Base-by-base conservation (phyloP, 495 filamentous ascomycete genomes). In the Hypoxylon rickii region DNA sequence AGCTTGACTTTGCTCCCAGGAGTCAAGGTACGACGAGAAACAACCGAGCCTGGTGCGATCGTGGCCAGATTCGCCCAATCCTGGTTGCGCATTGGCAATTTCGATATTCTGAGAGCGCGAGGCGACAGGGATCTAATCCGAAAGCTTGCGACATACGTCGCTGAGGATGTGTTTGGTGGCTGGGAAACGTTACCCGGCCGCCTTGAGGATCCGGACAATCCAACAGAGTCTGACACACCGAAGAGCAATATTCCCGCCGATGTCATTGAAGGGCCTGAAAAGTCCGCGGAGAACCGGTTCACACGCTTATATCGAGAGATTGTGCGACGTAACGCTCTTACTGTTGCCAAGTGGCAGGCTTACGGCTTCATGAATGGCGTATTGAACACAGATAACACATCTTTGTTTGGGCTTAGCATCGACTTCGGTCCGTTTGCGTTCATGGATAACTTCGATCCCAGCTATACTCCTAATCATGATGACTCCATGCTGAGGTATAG, bases 321-420 rank as follows among this genome's bases (percentile, higher is more conserved):
- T 42, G 84, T 84, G 12, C 86, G 89, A 1, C 82, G 89, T 38
- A 98, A 97, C 64, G 94, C 94, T 0, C 79, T 83, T 33, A 96
- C 89, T 0, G 92, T 97, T 1, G 94, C 94, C 8, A 83, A 85
- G 48, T 98, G 94, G 94, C 94, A 98, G 72, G 89, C 89, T 16
- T 97, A 96, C 72, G 94, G 89, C 10, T 98, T 98, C 73, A 97
- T 93, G 81, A 98, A 98, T 65, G 94, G 94, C 13, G 94, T 98
- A 16, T 76, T 98, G 24, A 93, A 64, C 64, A 97, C 94, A 0
- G 94, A 98, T 68, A 98, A 98, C 67, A 98, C 93, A 0, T 95
- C 89, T 3, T 80, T 98, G 44, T 86, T 86, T 29, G 94, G 94
- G 5, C 72, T 98, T 0, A 90, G 86, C 0, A 86, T 98, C 16